Percentiles rank a stretch among this genome's conserved stretches.
Conservation (phyloP, 495 filamentous ascomycete genomes). For the Xylaria curta region DNA sequence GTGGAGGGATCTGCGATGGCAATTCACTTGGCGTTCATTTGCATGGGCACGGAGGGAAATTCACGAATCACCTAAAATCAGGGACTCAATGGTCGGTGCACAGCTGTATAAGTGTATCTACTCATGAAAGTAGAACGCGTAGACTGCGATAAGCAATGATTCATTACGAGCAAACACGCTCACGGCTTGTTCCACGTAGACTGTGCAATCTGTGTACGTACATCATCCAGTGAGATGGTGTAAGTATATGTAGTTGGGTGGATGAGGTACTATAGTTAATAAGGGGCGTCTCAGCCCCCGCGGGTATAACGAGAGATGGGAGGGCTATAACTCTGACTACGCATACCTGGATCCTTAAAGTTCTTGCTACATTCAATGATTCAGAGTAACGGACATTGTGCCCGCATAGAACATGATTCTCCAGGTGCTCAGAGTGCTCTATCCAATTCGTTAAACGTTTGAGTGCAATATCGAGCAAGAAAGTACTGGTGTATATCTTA, state of each 20-base stretch:
- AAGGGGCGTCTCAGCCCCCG: background rate
- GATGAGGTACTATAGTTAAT: background rate
- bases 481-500: background rate
- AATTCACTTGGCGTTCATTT: conserved; percentile 41
- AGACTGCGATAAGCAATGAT: conserved; percentile 34
- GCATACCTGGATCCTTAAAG: background rate
- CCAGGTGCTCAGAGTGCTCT: background rate
- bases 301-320: background rate
- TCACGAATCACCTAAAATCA: conserved; percentile 25
- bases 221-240: background rate
- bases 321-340: background rate
- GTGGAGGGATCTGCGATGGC: conserved; percentile 28
- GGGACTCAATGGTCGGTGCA: conserved; percentile 30
- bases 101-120: conserved; percentile 29
- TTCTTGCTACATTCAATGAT: background rate
- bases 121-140: conserved; percentile 18
- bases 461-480: background rate
- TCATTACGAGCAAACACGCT: conserved; percentile 26
- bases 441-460: background rate
- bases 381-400: background rate
- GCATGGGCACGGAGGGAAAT: conserved; percentile 37
- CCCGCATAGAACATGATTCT: background rate
- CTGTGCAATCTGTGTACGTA: background rate
- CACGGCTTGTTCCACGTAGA: background rate
- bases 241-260: background rate